phyloP scores from a whole-genome alignment of 1,139 yeast genomes.

The Debaryomyces subglobosus region DNA sequence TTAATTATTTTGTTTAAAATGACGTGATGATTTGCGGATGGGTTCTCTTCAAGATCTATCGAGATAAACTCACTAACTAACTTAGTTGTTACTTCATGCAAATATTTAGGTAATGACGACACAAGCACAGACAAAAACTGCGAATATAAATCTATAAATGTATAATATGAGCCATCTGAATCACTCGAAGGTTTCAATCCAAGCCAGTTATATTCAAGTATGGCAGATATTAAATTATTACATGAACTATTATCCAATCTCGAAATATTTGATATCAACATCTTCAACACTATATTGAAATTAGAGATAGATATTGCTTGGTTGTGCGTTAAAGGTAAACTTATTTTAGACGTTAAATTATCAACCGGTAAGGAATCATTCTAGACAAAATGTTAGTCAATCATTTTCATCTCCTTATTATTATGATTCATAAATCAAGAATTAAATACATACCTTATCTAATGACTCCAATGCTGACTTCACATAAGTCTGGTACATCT shows the following conservation, averaged over 20 bases:
- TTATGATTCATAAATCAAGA: neutral
- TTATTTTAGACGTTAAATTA: slow-evolving; percentile 40
- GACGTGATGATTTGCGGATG: slow-evolving; percentile 57
- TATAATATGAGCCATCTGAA: slow-evolving; percentile 24
- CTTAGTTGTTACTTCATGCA: slow-evolving; percentile 75
- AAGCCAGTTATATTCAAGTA: slow-evolving; percentile 60
- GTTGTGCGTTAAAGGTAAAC: slow-evolving; percentile 32
- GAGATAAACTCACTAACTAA: slow-evolving; percentile 60
- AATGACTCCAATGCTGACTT: slow-evolving; percentile 71
- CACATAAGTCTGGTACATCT: slow-evolving; percentile 65
- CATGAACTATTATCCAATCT: slow-evolving; percentile 42
- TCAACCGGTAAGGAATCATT: slow-evolving; percentile 42
- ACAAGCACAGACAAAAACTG: slow-evolving; percentile 78
- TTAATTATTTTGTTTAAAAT: slow-evolving; percentile 64
- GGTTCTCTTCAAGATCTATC: slow-evolving; percentile 16
- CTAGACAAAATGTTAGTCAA: slow-evolving; percentile 29
- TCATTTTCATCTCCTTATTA: neutral
- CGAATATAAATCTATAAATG: slow-evolving; percentile 55
- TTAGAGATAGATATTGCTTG: slow-evolving; percentile 42
- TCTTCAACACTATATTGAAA: slow-evolving; percentile 38
- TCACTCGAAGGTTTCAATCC: slow-evolving; percentile 23
- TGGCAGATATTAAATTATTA: slow-evolving; percentile 35
- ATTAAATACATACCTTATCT: slow-evolving; percentile 54
- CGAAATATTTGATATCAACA: slow-evolving; percentile 39
- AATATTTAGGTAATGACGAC: slow-evolving; percentile 86